Conservation (phyloP, 1,284 basidiomycete species). For the Flammula alnicola region DNA sequence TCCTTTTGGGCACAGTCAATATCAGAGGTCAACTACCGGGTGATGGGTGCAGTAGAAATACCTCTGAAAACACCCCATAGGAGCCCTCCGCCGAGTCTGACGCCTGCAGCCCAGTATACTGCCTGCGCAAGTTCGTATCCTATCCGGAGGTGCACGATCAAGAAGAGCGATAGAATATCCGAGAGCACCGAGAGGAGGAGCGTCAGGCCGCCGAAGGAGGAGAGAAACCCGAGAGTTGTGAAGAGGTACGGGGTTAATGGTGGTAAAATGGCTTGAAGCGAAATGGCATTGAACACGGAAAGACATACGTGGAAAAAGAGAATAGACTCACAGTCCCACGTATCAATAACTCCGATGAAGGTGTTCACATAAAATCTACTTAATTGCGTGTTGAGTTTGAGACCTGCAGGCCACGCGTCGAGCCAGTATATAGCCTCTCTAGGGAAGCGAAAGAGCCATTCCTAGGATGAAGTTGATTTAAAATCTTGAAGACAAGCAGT, state of each 20-base stretch:
- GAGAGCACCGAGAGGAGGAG: conserved; percentile 69
- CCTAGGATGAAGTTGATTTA: conserved; percentile 7
- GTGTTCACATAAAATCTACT: conserved; percentile 80
- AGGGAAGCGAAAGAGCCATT: conserved; percentile 30
- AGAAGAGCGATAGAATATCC: conserved; percentile 67
- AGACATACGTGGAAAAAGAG: not conserved
- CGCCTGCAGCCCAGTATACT: conserved; percentile 64
- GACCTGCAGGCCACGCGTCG: conserved; percentile 93
- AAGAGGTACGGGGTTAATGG: conserved; percentile 31
- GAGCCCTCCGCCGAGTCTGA: conserved; percentile 62
- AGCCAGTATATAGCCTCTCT: conserved; percentile 76
- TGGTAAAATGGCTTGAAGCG: conserved; percentile 44
- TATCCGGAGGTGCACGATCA: conserved; percentile 74
- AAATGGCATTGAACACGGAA: conserved; percentile 24
- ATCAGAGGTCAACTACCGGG: not conserved
- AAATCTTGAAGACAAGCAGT: not conserved
- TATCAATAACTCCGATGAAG: conserved; percentile 63
- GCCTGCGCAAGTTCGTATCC: conserved; percentile 71
- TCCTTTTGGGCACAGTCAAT: conserved; percentile 54
- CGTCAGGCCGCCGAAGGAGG: conserved; percentile 71
- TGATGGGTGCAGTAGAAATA: conserved; percentile 35
- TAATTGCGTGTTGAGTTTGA: conserved; percentile 96
- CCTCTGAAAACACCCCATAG: conserved; percentile 96
- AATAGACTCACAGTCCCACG: conserved; percentile 68
- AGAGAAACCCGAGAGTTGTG: conserved; percentile 54